These are phyloP conservation scores for Amanita rubescens DNA, from an alignment of 768 basidiomycete species.

Conservation along the genomic window DNA sequence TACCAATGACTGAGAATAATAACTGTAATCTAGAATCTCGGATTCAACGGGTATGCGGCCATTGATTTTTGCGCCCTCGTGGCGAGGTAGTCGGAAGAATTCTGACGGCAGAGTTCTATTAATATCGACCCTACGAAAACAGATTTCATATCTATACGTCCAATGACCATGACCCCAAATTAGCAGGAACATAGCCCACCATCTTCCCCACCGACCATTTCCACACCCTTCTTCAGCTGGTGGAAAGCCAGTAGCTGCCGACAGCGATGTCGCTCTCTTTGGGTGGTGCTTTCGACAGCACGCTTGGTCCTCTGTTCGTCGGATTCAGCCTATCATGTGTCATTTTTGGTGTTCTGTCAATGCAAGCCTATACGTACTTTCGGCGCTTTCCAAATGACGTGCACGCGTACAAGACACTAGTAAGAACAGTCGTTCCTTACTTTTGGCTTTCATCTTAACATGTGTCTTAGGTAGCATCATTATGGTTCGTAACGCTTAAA, in stretches of 20 bases:
- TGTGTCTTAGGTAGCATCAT: slow-evolving; percentile 18
- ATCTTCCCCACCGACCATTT: background rate
- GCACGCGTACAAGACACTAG: slow-evolving; percentile 25
- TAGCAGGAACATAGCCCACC: background rate
- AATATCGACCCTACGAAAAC: background rate
- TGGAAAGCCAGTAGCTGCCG: background rate
- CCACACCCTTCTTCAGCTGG: slow-evolving; percentile 1
- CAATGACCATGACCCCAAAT: background rate
- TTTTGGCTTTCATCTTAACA: background rate
- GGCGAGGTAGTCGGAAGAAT: no score
- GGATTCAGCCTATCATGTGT: slow-evolving; percentile 33
- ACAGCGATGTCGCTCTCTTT: slow-evolving; percentile 2
- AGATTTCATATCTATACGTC: background rate
- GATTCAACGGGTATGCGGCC: no score
- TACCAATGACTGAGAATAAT: no score
- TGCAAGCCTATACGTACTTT: slow-evolving; percentile 31
- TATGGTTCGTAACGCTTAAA: slow-evolving; percentile 18
- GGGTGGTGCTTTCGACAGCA: slow-evolving; percentile 12
- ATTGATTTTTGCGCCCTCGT: no score
- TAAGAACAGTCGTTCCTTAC: slow-evolving; percentile 12
- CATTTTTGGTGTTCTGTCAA: slow-evolving; percentile 33
- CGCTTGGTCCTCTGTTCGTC: slow-evolving; percentile 32
- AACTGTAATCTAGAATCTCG: no score
- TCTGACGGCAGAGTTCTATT: background rate
- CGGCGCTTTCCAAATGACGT: slow-evolving; percentile 30